These are phyloP conservation scores for Neurospora sp. DNA, from an alignment of 495 filamentous ascomycete genomes.

Conservation along the genomic window DNA sequence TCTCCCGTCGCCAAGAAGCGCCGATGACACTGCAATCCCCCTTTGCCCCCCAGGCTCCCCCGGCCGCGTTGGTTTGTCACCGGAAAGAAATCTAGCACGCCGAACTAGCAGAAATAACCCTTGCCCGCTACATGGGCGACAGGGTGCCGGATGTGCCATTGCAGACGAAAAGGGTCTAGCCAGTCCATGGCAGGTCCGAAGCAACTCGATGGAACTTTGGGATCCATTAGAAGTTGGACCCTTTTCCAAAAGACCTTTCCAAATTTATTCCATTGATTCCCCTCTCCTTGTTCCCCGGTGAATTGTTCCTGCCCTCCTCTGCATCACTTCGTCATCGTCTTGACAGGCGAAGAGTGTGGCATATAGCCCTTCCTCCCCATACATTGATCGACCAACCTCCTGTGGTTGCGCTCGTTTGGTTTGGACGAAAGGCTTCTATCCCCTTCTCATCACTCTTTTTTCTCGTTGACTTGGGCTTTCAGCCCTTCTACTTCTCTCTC, in stretches of 20 bases:
- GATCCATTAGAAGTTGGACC: not conserved
- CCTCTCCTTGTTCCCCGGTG: not conserved
- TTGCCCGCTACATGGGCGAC: not conserved
- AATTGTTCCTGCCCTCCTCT: not conserved
- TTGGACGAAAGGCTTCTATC: constrained; percentile 2
- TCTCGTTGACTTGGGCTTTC: not conserved
- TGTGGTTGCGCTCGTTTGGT: not conserved
- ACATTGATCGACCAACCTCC: not conserved
- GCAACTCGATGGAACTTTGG: not conserved
- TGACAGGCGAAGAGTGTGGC: not conserved
- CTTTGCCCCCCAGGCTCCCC: not conserved
- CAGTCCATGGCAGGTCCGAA: not conserved
- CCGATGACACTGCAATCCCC: not conserved
- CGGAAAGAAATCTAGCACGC: not conserved
- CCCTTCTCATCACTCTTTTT: not conserved
- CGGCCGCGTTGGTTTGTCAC: not conserved
- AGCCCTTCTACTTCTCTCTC: not conserved
- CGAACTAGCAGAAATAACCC: not conserved
- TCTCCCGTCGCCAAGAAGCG: not conserved
- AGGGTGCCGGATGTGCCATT: not conserved
- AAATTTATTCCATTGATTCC: not conserved
- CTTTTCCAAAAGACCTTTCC: not conserved
- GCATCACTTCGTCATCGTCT: not conserved
- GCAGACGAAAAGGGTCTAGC: not conserved
- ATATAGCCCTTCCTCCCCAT: not conserved